Base-by-base conservation (phyloP, 2,329 filamentous ascomycete genomes). In the Dactylellina parvicollis region DNA sequence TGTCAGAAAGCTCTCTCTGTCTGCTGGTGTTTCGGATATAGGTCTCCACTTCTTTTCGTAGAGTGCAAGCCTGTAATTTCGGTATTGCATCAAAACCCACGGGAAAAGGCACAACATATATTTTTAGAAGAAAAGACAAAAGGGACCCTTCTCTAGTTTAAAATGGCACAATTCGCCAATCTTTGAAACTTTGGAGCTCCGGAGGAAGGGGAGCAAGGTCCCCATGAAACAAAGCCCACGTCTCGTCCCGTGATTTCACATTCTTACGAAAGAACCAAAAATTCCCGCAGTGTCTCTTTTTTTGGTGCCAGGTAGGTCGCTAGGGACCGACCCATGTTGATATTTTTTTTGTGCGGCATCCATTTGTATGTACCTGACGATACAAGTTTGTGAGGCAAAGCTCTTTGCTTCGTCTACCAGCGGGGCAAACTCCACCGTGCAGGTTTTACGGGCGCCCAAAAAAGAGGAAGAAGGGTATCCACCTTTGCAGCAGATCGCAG, bases 291-390 rank as follows among this genome's bases (percentile, higher is more conserved):
- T n/a, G n/a, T n/a, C n/a, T n/a, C n/a, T n/a, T n/a, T n/a, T n/a
- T n/a, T n/a, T n/a, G n/a, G n/a, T n/a, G n/a, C n/a, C n/a, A 28
- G 50, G 22, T 4, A 24, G 3, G 7, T 40, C n/a, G 24, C 49
- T n/a, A 20, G 28, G 26, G n/a, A 50, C 26, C 34, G 28, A 30
- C 56, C 66, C 66, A 54, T 62, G 66, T 59, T 42, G 38, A 42
- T 30, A n/a, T n/a, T n/a, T n/a, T n/a, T 28, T 18, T 72, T 73
- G 59, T 73, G 69, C 69, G 69, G 69, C 69, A 73, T 61, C 16
- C n/a, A 24, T 9, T 3, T 32, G 16, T 14, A 14, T n/a, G 59
- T 72, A 72, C 67, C 42, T 46, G 16, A 22, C 26, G 50, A 55
- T 62, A 71, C 66, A 71, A 57, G 49, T 64, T 54, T 64, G 59